Base-by-base conservation (phyloP, 345 rosid genomes). In the Bruguiera parviflora region DNA sequence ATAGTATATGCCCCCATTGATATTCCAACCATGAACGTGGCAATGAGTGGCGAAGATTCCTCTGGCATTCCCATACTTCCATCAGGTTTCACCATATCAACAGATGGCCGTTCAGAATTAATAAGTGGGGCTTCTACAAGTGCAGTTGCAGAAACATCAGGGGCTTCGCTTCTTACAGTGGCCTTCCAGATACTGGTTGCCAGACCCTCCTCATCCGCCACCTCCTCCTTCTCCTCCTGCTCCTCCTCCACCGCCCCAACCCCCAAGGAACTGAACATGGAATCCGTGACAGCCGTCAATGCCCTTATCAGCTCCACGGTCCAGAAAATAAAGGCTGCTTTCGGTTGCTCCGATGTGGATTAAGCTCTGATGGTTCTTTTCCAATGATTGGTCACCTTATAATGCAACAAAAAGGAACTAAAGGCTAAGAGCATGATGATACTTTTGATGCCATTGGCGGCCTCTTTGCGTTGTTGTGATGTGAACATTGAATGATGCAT, bases 1-100 rank as follows among this genome's bases (percentile, higher is more conserved):
- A n/a, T 88, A 5, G 87, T 87, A 13, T 88, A 87, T 70, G 89
- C 92, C 51, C 93, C 96, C 1, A 51, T 89, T 0, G 84, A 86
- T 37, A 55, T 74, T 56, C 13, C 73, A 43, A 59, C 80, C 47
- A 61, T 88, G 74, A 67, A 76, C 39, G 2, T 35, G 5, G 85
- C 81, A 3, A 57, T 83, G 35, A 67, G 62, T 5, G 91, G 89
- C 0, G 69, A 72, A 5, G 84, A 84, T 20, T 27, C 84, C 5
- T 62, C 75, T 0, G 2, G 10, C 0, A 70, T 88, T 24, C 84
- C 87, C 11, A 58, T 92, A 37, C 96, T 90, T 62, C 91, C 98
- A 22, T 90, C 95, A 0, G 98, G 98, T 29, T 84, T 90, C 72
- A 74, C 81, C 5, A 84, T 90, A 73, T 80, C 91, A 1, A 69